A percentile compares a stretch with the other conserved stretches of the same genome.
These are phyloP conservation scores for Tulasnella calospora DNA, from an alignment of 768 basidiomycete genomes.

Conservation along the genomic window DNA sequence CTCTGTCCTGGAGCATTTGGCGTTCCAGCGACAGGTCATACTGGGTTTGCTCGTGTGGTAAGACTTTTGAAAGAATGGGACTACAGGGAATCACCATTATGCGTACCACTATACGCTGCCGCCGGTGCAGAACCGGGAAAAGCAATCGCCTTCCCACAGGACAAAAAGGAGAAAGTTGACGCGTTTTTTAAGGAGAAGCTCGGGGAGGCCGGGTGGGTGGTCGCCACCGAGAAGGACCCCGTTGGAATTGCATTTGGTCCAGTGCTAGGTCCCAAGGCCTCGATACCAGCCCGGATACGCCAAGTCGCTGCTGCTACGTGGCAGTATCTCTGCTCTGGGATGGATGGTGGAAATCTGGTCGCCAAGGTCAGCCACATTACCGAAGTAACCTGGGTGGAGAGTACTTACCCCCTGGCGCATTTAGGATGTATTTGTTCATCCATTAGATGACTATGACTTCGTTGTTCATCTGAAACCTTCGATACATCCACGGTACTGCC, in stretches of 20 bases:
- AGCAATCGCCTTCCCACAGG: conserved; percentile 35
- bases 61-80: conserved; percentile 72
- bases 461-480: conserved; percentile 66
- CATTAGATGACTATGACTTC: conserved; percentile 79
- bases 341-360: conserved; percentile 49
- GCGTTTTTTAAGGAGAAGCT: conserved; percentile 35
- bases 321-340: conserved; percentile 48
- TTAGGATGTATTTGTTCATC: conserved; percentile 81
- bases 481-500: conserved; percentile 63
- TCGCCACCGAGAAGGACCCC: conserved; percentile 73
- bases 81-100: conserved; percentile 55
- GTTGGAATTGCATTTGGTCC: conserved; percentile 74
- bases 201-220: conserved; percentile 54
- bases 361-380: conserved; percentile 50
- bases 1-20: conserved; percentile 47
- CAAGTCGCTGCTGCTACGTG: conserved; percentile 74
- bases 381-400: not conserved
- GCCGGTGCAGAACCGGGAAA: conserved; percentile 33
- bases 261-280: conserved; percentile 51
- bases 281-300: conserved; percentile 68
- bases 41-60: conserved; percentile 68
- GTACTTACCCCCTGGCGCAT: not conserved
- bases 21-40: conserved; percentile 22
- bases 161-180: conserved; percentile 30
- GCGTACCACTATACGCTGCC: conserved; percentile 64